Conservation (phyloP, 305 asterid genomes). For the Solanum hybrid region DNA sequence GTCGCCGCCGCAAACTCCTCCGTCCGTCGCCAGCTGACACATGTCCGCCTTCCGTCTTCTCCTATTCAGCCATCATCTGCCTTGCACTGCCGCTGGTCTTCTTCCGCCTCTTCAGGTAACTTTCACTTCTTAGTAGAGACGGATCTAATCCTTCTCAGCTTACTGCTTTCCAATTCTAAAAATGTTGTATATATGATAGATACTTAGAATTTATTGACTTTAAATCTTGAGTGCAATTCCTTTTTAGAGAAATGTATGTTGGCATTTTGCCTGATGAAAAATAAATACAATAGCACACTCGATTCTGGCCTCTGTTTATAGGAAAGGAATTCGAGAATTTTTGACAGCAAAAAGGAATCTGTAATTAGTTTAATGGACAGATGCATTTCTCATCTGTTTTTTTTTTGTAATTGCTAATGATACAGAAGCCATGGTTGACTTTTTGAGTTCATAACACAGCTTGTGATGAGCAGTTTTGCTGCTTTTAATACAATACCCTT, state of each 20-base stretch:
- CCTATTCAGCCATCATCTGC: neutral
- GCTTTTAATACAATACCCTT: neutral
- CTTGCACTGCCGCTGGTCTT: constrained; percentile 7
- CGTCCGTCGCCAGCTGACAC: neutral
- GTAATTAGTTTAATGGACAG: neutral
- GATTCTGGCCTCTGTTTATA: neutral
- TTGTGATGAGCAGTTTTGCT: neutral
- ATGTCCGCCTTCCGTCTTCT: neutral
- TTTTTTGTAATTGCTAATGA: neutral
- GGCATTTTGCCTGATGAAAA: neutral
- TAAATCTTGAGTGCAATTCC: neutral
- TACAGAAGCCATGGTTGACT: neutral
- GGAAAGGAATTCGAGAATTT: neutral
- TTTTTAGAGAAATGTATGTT: neutral
- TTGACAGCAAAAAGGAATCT: neutral
- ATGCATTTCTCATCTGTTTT: neutral
- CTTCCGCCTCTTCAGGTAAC: neutral
- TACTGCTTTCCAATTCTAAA: neutral
- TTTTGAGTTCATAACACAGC: neutral
- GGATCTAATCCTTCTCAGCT: neutral
- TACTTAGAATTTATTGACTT: neutral
- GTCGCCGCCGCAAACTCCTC: neutral
- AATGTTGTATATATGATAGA: neutral
- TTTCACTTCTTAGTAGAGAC: neutral
- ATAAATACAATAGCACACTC: neutral